Base-by-base conservation (phyloP, 805 yeast genomes). In the Cyberlindnera bimundalis region DNA sequence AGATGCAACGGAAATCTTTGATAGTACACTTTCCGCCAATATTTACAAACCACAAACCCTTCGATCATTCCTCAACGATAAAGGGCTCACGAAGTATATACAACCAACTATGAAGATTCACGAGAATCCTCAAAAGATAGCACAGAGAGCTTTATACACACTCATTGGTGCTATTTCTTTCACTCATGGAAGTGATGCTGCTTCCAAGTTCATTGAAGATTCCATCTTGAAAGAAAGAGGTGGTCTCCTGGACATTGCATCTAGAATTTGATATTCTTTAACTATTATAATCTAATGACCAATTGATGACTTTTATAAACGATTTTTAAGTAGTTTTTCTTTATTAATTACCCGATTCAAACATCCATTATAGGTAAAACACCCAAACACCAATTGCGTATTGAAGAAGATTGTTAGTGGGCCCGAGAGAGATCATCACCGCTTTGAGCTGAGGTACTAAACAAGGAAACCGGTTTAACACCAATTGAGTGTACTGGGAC, bases 121-220 rank as follows among this genome's bases (percentile, higher is more conserved):
- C 6, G 14, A 20, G 19, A 19, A 16, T 12, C 29, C 14, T 9
- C 19, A 23, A 14, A 20, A 25, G 18, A 17, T 24, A 10, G 26
- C 34, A 0, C 50, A 40, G 29, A 42, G 40, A 20, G 39, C 53
- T 9, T 38, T 60, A 13, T 43, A 44, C 36, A 54, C 51, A 4
- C 29, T 59, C 13, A 45, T 62, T 11, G 66, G 65, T 6, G 42
- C 55, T 18, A 16, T 62, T 14, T 40, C 49, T 5, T 37, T 41
- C 9, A 30, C 42, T 5, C 46, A 56, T 33, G 58, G 56, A 4
- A 43, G 44, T 9, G 33, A 41, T 7, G 33, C 26, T 6, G 56
- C 62, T 4, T 19, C 39, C 4, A 15, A 33, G 15, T 55, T 59
- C 25, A 43, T 61, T 10, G 35, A 38, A 12, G 46, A 48, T 3